These are phyloP conservation scores for Kodamaea laetipori DNA, from an alignment of 805 yeast genomes.

Conservation along the genomic window DNA sequence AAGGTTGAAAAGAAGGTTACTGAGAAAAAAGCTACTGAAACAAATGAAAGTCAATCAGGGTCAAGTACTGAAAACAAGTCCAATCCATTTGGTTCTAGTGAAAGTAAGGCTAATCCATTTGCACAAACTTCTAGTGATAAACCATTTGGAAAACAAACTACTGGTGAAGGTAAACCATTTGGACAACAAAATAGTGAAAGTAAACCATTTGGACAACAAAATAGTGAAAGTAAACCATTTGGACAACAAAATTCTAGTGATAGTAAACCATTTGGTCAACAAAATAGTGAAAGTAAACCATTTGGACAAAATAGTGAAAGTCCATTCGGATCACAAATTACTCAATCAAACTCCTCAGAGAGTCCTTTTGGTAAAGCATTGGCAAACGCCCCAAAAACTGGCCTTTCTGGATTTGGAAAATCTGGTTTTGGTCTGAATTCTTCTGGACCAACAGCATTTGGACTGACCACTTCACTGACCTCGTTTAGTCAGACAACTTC, in stretches of 20 bases:
- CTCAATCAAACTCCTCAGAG: too few relatives aligned
- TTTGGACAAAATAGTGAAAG: too few relatives aligned
- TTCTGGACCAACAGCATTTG: slow-evolving; percentile 8
- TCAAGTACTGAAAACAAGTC: neutral
- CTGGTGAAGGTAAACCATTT: neutral
- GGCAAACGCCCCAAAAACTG: too few relatives aligned
- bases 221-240: neutral
- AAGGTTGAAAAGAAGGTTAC: too few relatives aligned
- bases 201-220: neutral
- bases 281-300: neutral
- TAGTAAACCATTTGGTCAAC: too few relatives aligned
- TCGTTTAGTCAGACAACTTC: too few relatives aligned
- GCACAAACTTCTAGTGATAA: neutral
- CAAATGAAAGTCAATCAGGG: neutral
- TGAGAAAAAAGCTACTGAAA: too few relatives aligned
- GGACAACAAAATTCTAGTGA: too few relatives aligned
- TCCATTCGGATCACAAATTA: too few relatives aligned
- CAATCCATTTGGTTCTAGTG: too few relatives aligned
- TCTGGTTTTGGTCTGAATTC: neutral
- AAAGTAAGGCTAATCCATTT: slow-evolving; percentile 2
- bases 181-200: slow-evolving; percentile 1
- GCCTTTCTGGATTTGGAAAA: slow-evolving; percentile 1
- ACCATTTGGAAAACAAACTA: neutral
- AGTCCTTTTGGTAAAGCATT: too few relatives aligned
- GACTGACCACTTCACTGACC: too few relatives aligned